A percentile compares a stretch with the other conserved stretches of the same genome.
These are phyloP conservation scores for Pythium aristosporum DNA, from an alignment of 352 stramenopile genomes.

Conservation along the genomic window DNA sequence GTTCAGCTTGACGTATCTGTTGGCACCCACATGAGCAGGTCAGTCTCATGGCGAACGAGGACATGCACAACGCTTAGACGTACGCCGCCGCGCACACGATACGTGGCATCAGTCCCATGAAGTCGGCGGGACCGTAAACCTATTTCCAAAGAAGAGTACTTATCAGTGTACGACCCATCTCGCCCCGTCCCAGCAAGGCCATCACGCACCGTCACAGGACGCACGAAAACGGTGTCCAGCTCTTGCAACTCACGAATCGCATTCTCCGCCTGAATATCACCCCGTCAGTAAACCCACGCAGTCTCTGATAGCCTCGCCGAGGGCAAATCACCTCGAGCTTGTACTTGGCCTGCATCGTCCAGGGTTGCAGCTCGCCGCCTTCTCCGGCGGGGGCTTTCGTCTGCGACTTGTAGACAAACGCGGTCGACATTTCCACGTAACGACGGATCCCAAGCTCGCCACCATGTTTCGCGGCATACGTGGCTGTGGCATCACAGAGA, in stretches of 20 bases:
- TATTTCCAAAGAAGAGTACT: constrained; percentile 15
- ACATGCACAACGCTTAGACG: constrained; percentile 26
- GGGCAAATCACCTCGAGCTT: constrained; percentile 58
- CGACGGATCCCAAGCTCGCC: constrained; percentile 68
- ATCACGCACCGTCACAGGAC: constrained; percentile 57
- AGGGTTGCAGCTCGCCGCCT: constrained; percentile 61
- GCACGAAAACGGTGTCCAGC: constrained; percentile 72
- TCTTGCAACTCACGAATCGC: constrained; percentile 52
- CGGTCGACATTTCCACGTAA: constrained; percentile 84
- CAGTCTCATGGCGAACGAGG: not conserved
- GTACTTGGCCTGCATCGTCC: constrained; percentile 86
- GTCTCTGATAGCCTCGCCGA: not conserved
- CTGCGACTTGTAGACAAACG: constrained; percentile 89
- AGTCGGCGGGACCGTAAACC: constrained; percentile 81
- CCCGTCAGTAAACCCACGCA: not conserved
- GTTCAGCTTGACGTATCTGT: constrained; percentile 79
- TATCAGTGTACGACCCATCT: not conserved
- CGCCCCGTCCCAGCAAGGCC: too few relatives aligned
- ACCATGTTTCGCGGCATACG: constrained; percentile 52
- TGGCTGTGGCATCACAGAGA: constrained; percentile 9
- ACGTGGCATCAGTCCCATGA: constrained; percentile 80
- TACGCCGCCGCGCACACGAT: constrained; percentile 85
- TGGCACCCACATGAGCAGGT: not conserved
- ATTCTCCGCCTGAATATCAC: constrained; percentile 49
- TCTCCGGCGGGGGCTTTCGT: constrained; percentile 66